These are phyloP conservation scores for Stropharia rugosoannulata DNA, from an alignment of 768 basidiomycete genomes.

Conservation along the genomic window DNA sequence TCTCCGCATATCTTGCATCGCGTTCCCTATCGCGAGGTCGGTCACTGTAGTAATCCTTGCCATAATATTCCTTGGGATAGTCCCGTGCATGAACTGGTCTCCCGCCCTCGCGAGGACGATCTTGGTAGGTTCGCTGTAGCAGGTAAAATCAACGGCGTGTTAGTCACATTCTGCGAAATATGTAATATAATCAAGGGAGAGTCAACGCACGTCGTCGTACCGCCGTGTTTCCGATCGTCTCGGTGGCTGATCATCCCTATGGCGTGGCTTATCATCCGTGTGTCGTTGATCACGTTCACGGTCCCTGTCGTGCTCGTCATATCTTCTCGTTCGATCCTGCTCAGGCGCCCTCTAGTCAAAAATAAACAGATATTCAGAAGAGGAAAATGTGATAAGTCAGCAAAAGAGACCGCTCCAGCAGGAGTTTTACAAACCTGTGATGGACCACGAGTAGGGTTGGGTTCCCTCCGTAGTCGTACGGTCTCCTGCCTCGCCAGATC, in stretches of 20 bases:
- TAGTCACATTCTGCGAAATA: not conserved
- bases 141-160: not conserved
- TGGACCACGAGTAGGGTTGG: slow-evolving; percentile 12
- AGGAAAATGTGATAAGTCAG: not conserved
- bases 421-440: slow-evolving; percentile 16
- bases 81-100: slow-evolving; percentile 16
- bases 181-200: not conserved
- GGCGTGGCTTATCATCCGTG: slow-evolving; percentile 16
- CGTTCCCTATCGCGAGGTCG: slow-evolving; percentile 16
- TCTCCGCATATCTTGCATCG: slow-evolving; percentile 12
- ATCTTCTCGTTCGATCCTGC: slow-evolving; percentile 13
- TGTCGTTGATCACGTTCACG: not conserved
- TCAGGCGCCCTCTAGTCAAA: slow-evolving; percentile 11
- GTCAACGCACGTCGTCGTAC: slow-evolving; percentile 14
- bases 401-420: not conserved
- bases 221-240: slow-evolving; percentile 20
- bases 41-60: slow-evolving; percentile 17
- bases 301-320: slow-evolving; percentile 6
- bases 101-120: slow-evolving; percentile 17
- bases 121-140: slow-evolving; percentile 3
- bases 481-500: slow-evolving; percentile 20
- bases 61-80: slow-evolving; percentile 14
- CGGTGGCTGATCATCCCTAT: slow-evolving; percentile 16
- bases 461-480: slow-evolving; percentile 16
- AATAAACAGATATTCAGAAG: no score